Evolutionary conservation across 2,329 filamentous ascomycete species (phyloP).

Genomic region (Cadophora sp.): DNA sequence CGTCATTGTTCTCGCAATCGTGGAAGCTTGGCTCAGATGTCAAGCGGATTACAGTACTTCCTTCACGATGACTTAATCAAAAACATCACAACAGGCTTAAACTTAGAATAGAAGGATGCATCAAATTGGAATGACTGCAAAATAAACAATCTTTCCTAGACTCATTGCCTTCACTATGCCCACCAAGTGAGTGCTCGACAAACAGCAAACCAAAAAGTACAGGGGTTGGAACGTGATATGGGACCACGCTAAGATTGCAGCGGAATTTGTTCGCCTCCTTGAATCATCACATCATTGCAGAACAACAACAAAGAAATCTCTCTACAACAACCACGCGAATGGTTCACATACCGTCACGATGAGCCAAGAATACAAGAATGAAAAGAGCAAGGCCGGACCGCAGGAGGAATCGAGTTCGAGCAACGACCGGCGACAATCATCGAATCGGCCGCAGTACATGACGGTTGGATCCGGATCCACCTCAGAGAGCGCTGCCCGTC

Average conservation of each 20-base stretch:
- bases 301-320: constrained; percentile 25
- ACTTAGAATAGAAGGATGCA: neutral
- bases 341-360: constrained; percentile 50
- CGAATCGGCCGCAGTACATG: constrained; percentile 72
- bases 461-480: constrained; percentile 84
- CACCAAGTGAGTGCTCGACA: neutral
- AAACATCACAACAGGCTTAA: neutral
- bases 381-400: constrained; percentile 52
- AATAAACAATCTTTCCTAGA: neutral
- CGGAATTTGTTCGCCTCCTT: constrained; percentile 32
- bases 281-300: constrained; percentile 27
- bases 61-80: constrained; percentile 5
- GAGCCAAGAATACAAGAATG: constrained; percentile 65
- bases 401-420: constrained; percentile 33
- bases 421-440: constrained; percentile 25
- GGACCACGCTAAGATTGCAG: constrained; percentile 33
- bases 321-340: constrained; percentile 30
- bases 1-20: constrained; percentile 26
- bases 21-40: constrained; percentile 6
- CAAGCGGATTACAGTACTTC: constrained; percentile 7
- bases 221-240: constrained; percentile 24
- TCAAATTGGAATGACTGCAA: neutral
- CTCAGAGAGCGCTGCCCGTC: constrained; percentile 79
- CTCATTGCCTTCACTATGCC: neutral
- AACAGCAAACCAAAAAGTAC: neutral